Percentiles rank a stretch among this genome's conserved stretches.
Conservation (phyloP, 805 yeast genomes). For the Starmerella floricola region DNA sequence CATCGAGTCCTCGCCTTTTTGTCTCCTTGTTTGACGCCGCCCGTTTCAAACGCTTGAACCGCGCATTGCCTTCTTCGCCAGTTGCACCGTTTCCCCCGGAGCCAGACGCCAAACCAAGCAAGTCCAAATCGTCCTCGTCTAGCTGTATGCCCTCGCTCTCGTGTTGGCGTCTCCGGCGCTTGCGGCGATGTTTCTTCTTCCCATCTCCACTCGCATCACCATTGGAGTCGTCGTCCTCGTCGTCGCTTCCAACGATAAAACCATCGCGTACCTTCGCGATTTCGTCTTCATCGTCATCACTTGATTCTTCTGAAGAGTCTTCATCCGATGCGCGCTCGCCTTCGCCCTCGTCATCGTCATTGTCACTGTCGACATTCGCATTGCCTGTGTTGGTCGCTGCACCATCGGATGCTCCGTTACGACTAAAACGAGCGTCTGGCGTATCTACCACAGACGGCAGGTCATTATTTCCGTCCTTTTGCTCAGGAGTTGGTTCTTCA, state of each 20-base stretch:
- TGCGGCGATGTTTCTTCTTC: constrained; percentile 19
- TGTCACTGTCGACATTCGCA: constrained; percentile 25
- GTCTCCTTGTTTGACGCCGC: constrained; percentile 35
- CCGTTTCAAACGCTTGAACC: constrained; percentile 74
- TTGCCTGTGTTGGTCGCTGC: too few species aligned
- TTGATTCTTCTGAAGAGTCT: constrained; percentile 47
- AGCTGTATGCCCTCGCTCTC: constrained; percentile 34
- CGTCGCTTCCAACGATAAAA: constrained; percentile 87
- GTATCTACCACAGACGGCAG: too few species aligned
- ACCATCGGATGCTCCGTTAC: too few species aligned
- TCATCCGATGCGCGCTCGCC: constrained; percentile 49
- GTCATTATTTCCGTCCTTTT: too few species aligned
- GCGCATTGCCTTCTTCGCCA: constrained; percentile 31
- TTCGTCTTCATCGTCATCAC: constrained; percentile 84
- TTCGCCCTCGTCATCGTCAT: constrained; percentile 31
- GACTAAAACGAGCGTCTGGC: too few species aligned
- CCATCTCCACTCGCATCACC: constrained; percentile 13
- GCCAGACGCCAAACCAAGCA: constrained; percentile 38
- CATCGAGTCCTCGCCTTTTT: constrained; percentile 33
- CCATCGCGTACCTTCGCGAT: constrained; percentile 74
- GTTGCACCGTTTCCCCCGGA: constrained; percentile 27
- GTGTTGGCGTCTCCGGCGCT: constrained; percentile 16
- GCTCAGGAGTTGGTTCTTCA: too few species aligned
- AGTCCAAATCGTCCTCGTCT: constrained; percentile 91
- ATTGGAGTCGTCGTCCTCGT: constrained; percentile 38